Percentiles rank a stretch among this genome's conserved stretches.
Evolutionary conservation across 2,329 filamentous ascomycete species (phyloP).

Genomic region (Pleurostoma richardsiae): DNA sequence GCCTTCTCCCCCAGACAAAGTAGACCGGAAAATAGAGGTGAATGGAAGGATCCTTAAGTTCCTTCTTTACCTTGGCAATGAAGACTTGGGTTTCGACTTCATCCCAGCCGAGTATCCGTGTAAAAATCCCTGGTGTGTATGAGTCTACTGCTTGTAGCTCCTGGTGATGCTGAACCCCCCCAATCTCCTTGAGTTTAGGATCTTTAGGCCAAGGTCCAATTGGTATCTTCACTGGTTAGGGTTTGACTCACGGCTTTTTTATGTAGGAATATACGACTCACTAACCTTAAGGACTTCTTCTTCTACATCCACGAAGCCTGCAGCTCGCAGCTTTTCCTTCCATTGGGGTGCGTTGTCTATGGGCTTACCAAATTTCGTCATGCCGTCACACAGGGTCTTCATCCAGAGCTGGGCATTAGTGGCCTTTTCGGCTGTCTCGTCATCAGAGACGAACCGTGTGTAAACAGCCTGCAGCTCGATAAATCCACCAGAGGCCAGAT

Average conservation of each 20-base stretch:
- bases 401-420: not conserved
- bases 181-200: not conserved
- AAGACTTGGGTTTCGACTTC: not conserved
- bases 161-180: not conserved
- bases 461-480: not conserved
- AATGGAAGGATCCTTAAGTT: constrained; percentile 8
- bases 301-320: not conserved
- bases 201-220: not conserved
- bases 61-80: constrained; percentile 1
- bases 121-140: not conserved
- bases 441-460: not conserved
- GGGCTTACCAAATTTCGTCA: not conserved
- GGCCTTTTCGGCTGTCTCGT: not conserved
- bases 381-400: not conserved
- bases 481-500: not conserved
- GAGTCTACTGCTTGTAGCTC: not conserved
- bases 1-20: constrained; percentile 13
- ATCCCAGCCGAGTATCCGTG: not conserved
- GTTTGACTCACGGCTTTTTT: not conserved
- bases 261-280: not conserved
- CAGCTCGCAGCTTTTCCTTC: not conserved
- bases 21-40: constrained; percentile 12
- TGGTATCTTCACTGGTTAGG: not conserved
- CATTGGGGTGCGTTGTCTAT: not conserved
- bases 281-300: not conserved